Percentiles rank a stretch among this genome's conserved stretches.
Conservation (phyloP, 805 yeast genomes). For the Candida qinlingensis region DNA sequence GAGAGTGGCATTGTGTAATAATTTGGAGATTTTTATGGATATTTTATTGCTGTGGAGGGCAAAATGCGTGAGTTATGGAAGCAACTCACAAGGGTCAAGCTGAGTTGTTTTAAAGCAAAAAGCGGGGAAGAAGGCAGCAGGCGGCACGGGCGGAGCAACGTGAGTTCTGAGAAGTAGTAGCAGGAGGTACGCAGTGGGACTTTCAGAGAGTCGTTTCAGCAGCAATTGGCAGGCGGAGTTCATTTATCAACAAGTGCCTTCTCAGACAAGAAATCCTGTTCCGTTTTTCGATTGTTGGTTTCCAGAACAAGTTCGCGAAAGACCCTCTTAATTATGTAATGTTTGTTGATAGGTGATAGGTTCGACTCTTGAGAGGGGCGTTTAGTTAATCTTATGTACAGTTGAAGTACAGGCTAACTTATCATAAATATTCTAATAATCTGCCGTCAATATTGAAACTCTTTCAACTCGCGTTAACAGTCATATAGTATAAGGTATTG, state of each 20-base stretch:
- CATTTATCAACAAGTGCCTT: background rate
- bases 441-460: too few species aligned
- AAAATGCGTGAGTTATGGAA: background rate
- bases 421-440: too few species aligned
- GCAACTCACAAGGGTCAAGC: background rate
- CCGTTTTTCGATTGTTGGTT: background rate
- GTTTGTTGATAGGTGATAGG: too few species aligned
- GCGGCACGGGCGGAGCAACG: too few species aligned
- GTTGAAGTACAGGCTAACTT: too few species aligned
- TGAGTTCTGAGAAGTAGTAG: background rate
- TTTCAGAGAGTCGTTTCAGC: background rate
- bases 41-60: background rate
- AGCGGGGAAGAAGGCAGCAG: background rate
- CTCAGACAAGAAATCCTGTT: background rate
- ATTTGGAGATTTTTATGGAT: background rate
- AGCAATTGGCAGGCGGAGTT: background rate
- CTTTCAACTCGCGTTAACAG: too few species aligned
- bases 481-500: too few species aligned
- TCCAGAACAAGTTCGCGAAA: background rate
- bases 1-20: conserved; percentile 14
- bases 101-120: background rate
- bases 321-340: background rate
- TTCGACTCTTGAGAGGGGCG: too few species aligned
- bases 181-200: background rate
- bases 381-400: too few species aligned